A percentile compares a stretch with the other conserved stretches of the same genome.
Evolutionary conservation across 805 yeast species (phyloP).

Genomic region (Hanseniaspora pseudoguilliermondii): DNA sequence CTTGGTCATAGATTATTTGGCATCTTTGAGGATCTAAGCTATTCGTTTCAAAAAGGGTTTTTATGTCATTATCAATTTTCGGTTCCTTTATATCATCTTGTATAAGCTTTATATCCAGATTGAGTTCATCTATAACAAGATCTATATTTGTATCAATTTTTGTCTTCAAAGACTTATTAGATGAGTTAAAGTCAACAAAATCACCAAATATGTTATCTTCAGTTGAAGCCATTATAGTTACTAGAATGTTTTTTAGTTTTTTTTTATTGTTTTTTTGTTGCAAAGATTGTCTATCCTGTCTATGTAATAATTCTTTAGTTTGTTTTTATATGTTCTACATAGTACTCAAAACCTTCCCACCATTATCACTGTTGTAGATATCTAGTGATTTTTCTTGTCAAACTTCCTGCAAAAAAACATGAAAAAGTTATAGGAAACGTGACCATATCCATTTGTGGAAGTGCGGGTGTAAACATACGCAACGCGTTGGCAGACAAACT

Average conservation of each 20-base stretch:
- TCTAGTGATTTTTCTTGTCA: too few species aligned
- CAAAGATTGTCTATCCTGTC: too few species aligned
- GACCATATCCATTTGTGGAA: too few species aligned
- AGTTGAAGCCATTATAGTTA: background rate
- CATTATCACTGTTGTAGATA: too few species aligned
- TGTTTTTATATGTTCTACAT: too few species aligned
- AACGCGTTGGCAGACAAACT: too few species aligned
- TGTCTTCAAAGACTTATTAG: background rate
- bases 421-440: too few species aligned
- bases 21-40: background rate
- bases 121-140: background rate
- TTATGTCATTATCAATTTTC: background rate
- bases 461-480: too few species aligned
- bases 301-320: too few species aligned
- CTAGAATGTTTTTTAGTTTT: background rate
- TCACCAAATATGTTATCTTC: slow-evolving; percentile 5
- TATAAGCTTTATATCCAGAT: background rate
- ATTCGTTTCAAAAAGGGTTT: background rate
- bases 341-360: too few species aligned
- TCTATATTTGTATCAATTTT: background rate
- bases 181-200: background rate
- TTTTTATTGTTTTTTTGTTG: too few species aligned
- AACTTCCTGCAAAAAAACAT: too few species aligned
- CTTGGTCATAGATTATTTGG: slow-evolving; percentile 1
- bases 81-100: background rate